Percentiles rank a stretch among this genome's conserved stretches.
phyloP scores from a whole-genome alignment of 2,329 filamentous ascomycete species.

The Lojkania enalia region DNA sequence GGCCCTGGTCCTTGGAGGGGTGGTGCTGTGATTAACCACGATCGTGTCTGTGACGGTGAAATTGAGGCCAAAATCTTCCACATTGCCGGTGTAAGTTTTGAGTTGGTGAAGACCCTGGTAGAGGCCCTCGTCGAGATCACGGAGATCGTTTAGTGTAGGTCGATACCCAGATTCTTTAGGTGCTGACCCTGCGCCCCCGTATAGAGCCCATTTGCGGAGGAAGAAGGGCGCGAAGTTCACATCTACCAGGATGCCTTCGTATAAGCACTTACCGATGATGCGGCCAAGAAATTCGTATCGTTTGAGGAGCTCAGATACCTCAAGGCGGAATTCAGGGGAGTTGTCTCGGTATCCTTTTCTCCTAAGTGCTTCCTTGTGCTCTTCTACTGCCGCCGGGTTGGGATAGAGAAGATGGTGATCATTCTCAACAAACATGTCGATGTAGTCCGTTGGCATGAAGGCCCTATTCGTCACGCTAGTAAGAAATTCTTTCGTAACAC shows the following conservation, averaged over 20 bases:
- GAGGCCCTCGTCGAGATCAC: constrained; percentile 85
- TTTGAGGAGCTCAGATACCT: constrained; percentile 64
- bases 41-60: constrained; percentile 83
- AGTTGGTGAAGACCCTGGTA: constrained; percentile 82
- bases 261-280: constrained; percentile 93
- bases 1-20: constrained; percentile 56
- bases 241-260: constrained; percentile 94
- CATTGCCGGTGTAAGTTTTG: constrained; percentile 83
- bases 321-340: constrained; percentile 60
- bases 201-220: constrained; percentile 88
- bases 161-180: constrained; percentile 75
- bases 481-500: constrained; percentile 96
- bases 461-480: constrained; percentile 86
- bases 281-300: constrained; percentile 91
- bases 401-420: constrained; percentile 86
- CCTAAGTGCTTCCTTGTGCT: constrained; percentile 63
- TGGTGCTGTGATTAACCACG: constrained; percentile 36
- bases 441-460: constrained; percentile 62
- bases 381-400: constrained; percentile 77
- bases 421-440: constrained; percentile 78
- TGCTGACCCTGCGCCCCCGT: constrained; percentile 64
- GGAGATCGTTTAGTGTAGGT: constrained; percentile 90
- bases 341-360: constrained; percentile 56
- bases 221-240: constrained; percentile 95
- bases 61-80: constrained; percentile 78